Evolutionary conservation across 306 rosid genomes (phyloP), one percentile per base, ranked within the genome.

Genomic region (Delonix regia): DNA sequence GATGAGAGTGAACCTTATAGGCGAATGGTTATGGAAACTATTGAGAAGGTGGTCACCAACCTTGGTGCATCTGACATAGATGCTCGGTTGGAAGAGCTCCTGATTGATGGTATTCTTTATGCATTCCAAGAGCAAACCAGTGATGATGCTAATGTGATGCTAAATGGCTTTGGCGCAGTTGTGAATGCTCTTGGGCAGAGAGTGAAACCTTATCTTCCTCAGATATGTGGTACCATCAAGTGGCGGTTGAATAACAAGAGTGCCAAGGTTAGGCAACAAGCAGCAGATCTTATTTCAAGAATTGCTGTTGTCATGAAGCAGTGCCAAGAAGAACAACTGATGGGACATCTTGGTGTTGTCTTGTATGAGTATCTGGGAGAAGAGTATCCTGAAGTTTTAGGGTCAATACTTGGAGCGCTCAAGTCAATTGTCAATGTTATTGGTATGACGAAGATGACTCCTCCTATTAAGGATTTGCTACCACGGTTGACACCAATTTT

Each of bases 61-160:
- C 74, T 94, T 87, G 98, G 98, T 59, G 88, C 98, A 44, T 83
- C 97, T 27, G 97, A 90, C 80, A 94, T 94, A 36, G 97, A 92
- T 84, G 86, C 98, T 74, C 85, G 98, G 42, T 81, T 94, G 89
- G 98, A 94, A 80, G 98, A 94, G 87, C 93, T 94, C 69, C 82
- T 94, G 84, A 94, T 94, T 18, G 98, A 94, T 84, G 98, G 97
- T 53, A 92, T 94, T 81, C 97, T 94, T 2, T 94, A 94, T 60
- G 98, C 98, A 53, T 94, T 94, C 89, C 97, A 94, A 92, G 98
- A 94, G 90, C 98, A 94, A 89, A 94, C 98, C 75, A 94, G 98
- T 60, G 98, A 94, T 66, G 98, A 94, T 84, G 97, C 98, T 33
- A 94, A 94, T 77, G 98, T 94, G 59, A 94, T 94, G 98, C 97